These are phyloP conservation scores for Naganishia friedmannii DNA, from an alignment of 768 basidiomycete genomes.

Conservation along the genomic window DNA sequence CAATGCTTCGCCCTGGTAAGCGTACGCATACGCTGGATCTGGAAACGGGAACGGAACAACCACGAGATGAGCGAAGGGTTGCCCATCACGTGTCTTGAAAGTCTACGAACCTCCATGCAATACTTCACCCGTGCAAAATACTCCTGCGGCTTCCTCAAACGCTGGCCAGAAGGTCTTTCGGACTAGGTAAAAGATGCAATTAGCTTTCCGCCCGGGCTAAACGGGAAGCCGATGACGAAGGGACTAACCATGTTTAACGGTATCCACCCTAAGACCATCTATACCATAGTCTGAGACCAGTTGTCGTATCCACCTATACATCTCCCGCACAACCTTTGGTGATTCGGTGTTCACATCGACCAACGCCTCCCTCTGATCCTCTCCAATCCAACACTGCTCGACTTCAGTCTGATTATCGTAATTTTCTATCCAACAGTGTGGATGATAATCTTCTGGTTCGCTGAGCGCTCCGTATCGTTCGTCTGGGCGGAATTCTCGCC, in stretches of 20 bases:
- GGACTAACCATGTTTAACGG: conserved; percentile 57
- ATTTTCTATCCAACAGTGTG: conserved; percentile 66
- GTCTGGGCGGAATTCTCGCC: conserved; percentile 59
- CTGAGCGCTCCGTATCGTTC: conserved; percentile 39
- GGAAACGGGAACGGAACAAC: neutral
- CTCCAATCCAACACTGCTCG: conserved; percentile 77
- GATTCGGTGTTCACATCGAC: conserved; percentile 86
- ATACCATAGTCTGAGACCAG: conserved; percentile 27
- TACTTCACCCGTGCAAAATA: conserved; percentile 85
- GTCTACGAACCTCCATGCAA: conserved; percentile 39
- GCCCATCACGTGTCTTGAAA: neutral
- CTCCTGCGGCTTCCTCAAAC: conserved; percentile 69
- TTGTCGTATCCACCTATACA: conserved; percentile 60
- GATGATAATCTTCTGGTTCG: conserved; percentile 66
- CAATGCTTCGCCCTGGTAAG: conserved; percentile 43
- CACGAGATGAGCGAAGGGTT: too few relatives aligned
- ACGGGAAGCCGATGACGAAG: neutral
- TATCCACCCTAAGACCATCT: conserved; percentile 33
- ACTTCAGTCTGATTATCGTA: conserved; percentile 68
- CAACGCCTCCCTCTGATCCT: conserved; percentile 65
- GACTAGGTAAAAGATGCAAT: conserved; percentile 42
- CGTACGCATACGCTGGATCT: conserved; percentile 45
- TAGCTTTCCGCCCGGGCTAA: neutral
- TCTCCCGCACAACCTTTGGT: conserved; percentile 62
- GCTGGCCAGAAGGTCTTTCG: conserved; percentile 70